Evolutionary conservation across 257 asterid species (phyloP).

Genomic region (Solanum arcanum): DNA sequence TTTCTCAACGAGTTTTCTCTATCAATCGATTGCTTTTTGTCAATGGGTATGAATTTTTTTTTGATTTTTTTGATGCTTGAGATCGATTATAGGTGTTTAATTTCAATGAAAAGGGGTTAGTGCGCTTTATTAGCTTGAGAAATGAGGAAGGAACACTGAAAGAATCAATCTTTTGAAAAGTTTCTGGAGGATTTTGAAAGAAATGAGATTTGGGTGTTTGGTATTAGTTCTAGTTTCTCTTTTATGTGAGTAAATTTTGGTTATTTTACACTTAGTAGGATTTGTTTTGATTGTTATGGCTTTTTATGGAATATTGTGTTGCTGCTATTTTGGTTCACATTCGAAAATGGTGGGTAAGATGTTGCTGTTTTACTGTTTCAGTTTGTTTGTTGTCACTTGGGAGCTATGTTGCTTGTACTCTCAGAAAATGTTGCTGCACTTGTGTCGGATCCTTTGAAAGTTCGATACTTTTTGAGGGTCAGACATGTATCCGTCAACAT

Average conservation of each 20-base stretch:
- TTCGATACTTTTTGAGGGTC: neutral
- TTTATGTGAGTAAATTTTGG: neutral
- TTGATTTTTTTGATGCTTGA: neutral
- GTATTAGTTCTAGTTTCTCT: neutral
- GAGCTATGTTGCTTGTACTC: neutral
- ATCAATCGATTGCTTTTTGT: neutral
- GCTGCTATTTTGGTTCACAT: neutral
- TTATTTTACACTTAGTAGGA: neutral
- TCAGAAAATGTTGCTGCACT: neutral
- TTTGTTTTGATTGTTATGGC: neutral
- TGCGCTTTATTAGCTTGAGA: neutral
- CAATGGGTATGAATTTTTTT: neutral
- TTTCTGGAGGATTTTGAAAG: neutral
- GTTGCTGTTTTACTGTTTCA: neutral
- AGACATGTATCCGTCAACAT: neutral
- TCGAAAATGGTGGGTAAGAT: neutral
- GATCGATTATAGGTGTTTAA: neutral
- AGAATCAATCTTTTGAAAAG: neutral
- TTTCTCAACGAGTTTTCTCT: neutral
- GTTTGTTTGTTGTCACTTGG: neutral
- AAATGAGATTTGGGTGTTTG: neutral
- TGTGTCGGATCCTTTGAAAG: neutral
- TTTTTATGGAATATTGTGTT: neutral
- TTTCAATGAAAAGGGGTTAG: neutral
- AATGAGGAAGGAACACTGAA: neutral